These are phyloP conservation scores for Syzygium aromaticum DNA, from an alignment of 345 rosid genomes.

Conservation along the genomic window DNA sequence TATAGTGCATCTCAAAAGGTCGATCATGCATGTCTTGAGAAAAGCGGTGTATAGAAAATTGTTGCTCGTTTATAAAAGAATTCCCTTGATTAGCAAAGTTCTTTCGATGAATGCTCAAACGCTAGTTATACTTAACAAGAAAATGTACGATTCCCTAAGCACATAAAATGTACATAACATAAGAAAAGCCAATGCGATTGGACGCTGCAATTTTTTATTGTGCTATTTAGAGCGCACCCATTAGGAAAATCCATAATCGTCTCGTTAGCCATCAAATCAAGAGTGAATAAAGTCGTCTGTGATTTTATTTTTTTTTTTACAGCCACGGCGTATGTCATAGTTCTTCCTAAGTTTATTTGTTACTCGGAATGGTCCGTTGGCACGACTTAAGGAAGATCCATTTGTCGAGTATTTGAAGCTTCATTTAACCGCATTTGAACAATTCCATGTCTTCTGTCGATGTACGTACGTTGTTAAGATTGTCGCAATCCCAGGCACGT, in stretches of 20 bases:
- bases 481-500: neutral
- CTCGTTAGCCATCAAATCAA: too few relatives aligned
- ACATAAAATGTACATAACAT: neutral
- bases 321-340: too few relatives aligned
- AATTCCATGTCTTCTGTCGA: neutral
- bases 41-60: neutral
- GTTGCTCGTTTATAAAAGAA: neutral
- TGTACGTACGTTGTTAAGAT: neutral
- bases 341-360: neutral
- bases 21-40: neutral
- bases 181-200: neutral
- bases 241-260: too few relatives aligned
- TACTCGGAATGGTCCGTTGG: neutral
- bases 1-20: neutral
- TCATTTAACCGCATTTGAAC: neutral
- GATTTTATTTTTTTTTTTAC: too few relatives aligned
- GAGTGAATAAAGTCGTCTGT: too few relatives aligned
- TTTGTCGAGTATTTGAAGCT: neutral
- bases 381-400: neutral
- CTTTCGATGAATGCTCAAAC: rapidly evolving
- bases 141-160: neutral
- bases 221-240: neutral
- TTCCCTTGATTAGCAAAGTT: neutral
- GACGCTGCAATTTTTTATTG: neutral
- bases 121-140: neutral